Evolutionary conservation across 176 grass and related monocot species (phyloP).

Genomic region (Elymus sibiricus): DNA sequence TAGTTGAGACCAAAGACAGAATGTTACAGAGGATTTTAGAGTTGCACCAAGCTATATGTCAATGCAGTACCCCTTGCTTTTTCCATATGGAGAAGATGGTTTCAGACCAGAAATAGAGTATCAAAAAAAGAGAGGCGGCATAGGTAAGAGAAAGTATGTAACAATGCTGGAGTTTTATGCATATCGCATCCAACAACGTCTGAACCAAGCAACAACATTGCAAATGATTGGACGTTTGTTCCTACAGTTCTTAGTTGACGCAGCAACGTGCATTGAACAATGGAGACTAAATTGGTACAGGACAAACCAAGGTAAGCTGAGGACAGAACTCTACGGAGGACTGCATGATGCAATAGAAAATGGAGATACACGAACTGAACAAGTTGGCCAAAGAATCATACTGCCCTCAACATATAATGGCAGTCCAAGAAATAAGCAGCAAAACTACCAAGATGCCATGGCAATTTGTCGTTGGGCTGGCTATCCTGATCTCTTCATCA

Average conservation of each 20-base stretch:
- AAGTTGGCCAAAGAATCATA: constrained; percentile 4
- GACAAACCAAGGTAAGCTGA: neutral
- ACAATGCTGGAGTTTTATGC: no score
- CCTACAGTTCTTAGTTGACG: neutral
- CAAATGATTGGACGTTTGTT: neutral
- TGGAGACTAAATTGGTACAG: neutral
- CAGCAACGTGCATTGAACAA: constrained; percentile 7
- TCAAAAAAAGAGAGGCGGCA: no score
- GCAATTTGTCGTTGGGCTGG: constrained; percentile 1
- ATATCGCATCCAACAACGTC: no score
- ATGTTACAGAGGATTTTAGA: neutral
- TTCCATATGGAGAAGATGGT: no score
- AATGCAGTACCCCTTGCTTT: no score
- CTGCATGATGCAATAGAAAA: neutral
- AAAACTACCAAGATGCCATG: constrained; percentile 35
- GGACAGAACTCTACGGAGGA: neutral
- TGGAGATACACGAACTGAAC: constrained; percentile 3
- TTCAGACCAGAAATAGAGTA: no score
- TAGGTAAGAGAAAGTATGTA: no score
- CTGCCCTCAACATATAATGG: constrained; percentile 2
- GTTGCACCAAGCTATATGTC: neutral
- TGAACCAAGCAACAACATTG: no score
- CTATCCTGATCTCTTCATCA: constrained; percentile 3
- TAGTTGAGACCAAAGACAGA: neutral
- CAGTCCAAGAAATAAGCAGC: neutral